phyloP scores from a whole-genome alignment of 2,329 filamentous ascomycete genomes.

The Lecanicillium sp. region DNA sequence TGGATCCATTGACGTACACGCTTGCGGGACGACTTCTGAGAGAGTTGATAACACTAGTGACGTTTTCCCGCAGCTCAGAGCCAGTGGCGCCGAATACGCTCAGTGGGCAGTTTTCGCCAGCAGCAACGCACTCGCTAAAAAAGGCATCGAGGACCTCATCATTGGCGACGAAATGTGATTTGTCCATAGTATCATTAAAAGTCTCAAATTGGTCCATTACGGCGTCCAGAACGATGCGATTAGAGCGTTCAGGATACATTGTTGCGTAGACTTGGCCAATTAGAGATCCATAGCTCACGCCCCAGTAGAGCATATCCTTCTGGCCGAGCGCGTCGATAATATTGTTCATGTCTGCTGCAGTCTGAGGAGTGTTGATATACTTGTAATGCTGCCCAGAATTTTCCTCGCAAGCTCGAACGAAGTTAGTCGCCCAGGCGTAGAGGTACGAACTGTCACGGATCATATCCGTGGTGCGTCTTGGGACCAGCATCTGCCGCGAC shows the following conservation, averaged over 20 bases:
- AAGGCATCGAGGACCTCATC: conserved; percentile 3
- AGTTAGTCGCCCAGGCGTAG: conserved; percentile 37
- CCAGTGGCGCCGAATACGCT: conserved; percentile 1
- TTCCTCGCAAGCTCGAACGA: conserved; percentile 35
- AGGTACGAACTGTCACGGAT: conserved; percentile 31
- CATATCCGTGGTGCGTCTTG: conserved; percentile 21
- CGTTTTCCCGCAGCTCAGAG: conserved; percentile 1
- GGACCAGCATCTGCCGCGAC: conserved; percentile 24
- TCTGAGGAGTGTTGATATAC: conserved; percentile 45
- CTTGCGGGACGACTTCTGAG: neutral
- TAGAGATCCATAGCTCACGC: conserved; percentile 33
- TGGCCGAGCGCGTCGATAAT: conserved; percentile 37
- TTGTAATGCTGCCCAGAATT: conserved; percentile 37
- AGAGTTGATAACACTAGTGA: conserved; percentile 1
- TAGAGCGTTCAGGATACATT: conserved; percentile 19
- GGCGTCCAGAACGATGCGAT: conserved; percentile 18
- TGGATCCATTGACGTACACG: conserved; percentile 37
- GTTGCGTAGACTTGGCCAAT: conserved; percentile 27
- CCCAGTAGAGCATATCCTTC: conserved; percentile 33
- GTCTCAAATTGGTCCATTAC: conserved; percentile 14
- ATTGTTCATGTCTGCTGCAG: conserved; percentile 45
- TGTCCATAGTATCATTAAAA: conserved; percentile 1
- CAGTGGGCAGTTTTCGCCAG: conserved; percentile 1
- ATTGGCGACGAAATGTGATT: neutral
- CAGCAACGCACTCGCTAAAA: conserved; percentile 9